phyloP scores from a whole-genome alignment of 129 eudicot species.

The Smallanthus sonchifolius region DNA sequence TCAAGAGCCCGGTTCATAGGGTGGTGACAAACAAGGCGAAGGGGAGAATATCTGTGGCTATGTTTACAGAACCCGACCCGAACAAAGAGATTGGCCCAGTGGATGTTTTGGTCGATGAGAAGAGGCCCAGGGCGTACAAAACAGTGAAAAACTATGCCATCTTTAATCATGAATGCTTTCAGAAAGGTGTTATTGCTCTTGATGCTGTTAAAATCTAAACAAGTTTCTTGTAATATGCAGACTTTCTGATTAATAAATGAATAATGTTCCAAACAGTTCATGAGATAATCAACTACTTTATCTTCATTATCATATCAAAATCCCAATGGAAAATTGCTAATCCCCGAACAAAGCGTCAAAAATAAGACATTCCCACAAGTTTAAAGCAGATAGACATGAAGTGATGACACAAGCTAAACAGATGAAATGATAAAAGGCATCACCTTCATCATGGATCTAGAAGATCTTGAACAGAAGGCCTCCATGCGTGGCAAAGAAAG shows the following conservation, averaged over 20 bases:
- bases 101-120: conserved; percentile 37
- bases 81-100: conserved; percentile 51
- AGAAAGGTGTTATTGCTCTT: conserved; percentile 32
- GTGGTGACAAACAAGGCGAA: conserved; percentile 41
- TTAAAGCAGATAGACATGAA: conserved; percentile 5
- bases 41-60: conserved; percentile 55
- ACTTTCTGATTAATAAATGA: neutral
- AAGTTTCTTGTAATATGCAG: neutral
- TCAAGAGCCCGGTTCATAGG: conserved; percentile 68
- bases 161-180: conserved; percentile 35
- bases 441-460: conserved; percentile 16
- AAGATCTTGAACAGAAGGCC: conserved; percentile 80
- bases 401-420: conserved; percentile 25
- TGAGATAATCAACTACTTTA: conserved; percentile 19
- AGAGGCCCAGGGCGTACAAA: conserved; percentile 42
- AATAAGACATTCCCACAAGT: conserved; percentile 11
- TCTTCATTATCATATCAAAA: conserved; percentile 25
- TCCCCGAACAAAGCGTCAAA: conserved; percentile 24
- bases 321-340: conserved; percentile 21
- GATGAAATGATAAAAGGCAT: neutral
- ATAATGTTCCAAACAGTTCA: neutral
- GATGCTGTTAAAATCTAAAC: conserved; percentile 27
- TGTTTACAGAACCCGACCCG: conserved; percentile 46
- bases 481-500: conserved; percentile 89
- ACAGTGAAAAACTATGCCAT: conserved; percentile 43